Base-by-base conservation (phyloP, 345 rosid species). In the Mangifera indica region DNA sequence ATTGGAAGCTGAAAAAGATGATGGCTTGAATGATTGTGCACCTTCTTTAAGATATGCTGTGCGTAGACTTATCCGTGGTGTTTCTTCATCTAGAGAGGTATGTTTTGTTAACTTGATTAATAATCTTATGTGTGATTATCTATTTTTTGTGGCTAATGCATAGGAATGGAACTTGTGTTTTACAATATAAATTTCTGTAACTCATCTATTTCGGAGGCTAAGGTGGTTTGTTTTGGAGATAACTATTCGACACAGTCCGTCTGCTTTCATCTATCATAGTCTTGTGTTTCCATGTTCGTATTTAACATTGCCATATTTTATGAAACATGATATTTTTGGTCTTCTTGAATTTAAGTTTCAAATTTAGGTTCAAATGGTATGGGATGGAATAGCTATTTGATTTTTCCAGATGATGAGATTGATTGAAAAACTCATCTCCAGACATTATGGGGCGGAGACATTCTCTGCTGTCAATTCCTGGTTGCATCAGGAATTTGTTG, bases 11-110 rank as follows among this genome's bases (percentile, higher is more conserved):
- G 87, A 88, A 64, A 95, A 87, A 73, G 89, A 95, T 80, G 98
- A 89, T 60, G 99, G 99, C 15, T 82, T 95, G 81, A 83, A 85
- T 76, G 76, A 85, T 54, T 91, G 96, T 78, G 99, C 96, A 0
- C 96, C 98, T 2, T 88, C 94, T 55, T 60, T 95, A 51, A 84
- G 96, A 79, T 93, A 95, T 70, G 94, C 98, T 56, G 66, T 93
- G 7, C 88, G 97, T 7, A 89, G 99, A 80, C 93, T 95, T 37
- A 83, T 95, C 54, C 96, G 94, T 2, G 99, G 99, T 14, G 91
- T 87, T 81, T 95, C 98, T 60, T 95, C 99, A 1, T 89, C 99
- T 3, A 87, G 98, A 79, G 97, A 92, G 97, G 99, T 93, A 70
- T 66, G 81, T 49, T 54, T 55, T 63, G 3, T 32, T 63, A 25